Base-by-base conservation (phyloP, 257 asterid species). In the Capsicum chinense region DNA sequence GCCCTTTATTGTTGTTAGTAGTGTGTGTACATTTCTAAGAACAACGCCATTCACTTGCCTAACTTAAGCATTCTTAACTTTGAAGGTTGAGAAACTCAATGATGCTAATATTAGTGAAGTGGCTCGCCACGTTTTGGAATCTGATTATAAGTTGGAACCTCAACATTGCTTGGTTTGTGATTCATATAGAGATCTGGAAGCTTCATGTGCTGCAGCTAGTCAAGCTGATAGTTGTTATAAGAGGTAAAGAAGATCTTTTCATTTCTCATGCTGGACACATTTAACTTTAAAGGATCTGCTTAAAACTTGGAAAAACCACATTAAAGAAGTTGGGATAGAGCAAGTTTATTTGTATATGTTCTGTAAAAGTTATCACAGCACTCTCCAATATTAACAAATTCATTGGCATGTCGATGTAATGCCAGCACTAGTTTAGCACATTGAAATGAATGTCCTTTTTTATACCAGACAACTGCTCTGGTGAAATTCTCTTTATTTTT, bases 101-200 rank as follows among this genome's bases (percentile, higher is more conserved):
- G 86, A 83, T 83, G 89, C 86, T 80, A 89, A 82, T 82, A 85
- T 90, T 42, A 50, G 59, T 70, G 79, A 57, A 83, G 91, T 89
- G 70, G 94, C 96, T 79, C 57, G 39, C 83, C 79, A 26, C 37
- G 50, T 92, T 84, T 79, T 88, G 86, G 89, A 86, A 89, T 87
- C 76, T 44, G 52, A 52, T 66, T 69, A 62, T 86, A 80, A 83
- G 84, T 83, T 89, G 84, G 89, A 89, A 83, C 93, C 95, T 42
- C 95, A 90, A 47, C 79, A 63, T 86, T 96, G 99, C 86, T 87
- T 91, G 88, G 85, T 83, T 69, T 96, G 99, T 87, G 91, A 90
- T 74, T 90, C 91, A 21, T 84, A 83, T 81, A 66, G 89, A 86
- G 93, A 94, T 92, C 81, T 92, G 71, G 92, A 90, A 90, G 90